These are phyloP conservation scores for Colletotrichum tanaceti DNA, from an alignment of 2,329 filamentous ascomycete genomes.

Conservation along the genomic window DNA sequence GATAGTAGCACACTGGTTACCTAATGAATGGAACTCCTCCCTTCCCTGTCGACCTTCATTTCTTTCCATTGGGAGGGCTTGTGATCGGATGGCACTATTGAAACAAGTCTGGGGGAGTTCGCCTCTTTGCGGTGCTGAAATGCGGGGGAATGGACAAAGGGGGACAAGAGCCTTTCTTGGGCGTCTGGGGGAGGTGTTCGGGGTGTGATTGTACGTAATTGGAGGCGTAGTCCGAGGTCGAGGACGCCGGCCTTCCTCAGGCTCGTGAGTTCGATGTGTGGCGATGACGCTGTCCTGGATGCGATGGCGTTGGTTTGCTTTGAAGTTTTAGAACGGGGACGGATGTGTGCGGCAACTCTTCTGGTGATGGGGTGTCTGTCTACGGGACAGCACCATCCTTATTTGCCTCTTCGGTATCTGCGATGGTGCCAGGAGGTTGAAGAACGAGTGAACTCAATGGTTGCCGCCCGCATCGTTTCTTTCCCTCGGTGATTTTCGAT, in stretches of 20 bases:
- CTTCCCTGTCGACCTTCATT: neutral
- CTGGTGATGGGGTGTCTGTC: neutral
- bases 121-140: constrained; percentile 21
- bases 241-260: neutral
- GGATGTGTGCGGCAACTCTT: neutral
- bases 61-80: neutral
- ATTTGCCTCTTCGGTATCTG: neutral
- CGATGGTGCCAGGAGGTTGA: neutral
- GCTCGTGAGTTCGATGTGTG: constrained; percentile 1
- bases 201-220: constrained; percentile 15
- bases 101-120: constrained; percentile 11
- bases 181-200: constrained; percentile 1
- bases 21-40: constrained; percentile 19
- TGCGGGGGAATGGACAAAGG: constrained; percentile 9
- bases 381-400: neutral
- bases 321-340: no score
- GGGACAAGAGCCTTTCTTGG: constrained; percentile 2
- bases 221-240: constrained; percentile 8
- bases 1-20: constrained; percentile 24
- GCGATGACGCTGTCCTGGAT: constrained; percentile 20
- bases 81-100: constrained; percentile 35
- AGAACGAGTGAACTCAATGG: neutral
- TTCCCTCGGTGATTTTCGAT: neutral
- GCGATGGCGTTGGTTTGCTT: neutral
- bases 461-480: neutral